Percentiles rank a stretch among this genome's conserved stretches.
These are phyloP conservation scores for Hypoxylon sp. DNA, from an alignment of 2,329 filamentous ascomycete species.

Conservation along the genomic window DNA sequence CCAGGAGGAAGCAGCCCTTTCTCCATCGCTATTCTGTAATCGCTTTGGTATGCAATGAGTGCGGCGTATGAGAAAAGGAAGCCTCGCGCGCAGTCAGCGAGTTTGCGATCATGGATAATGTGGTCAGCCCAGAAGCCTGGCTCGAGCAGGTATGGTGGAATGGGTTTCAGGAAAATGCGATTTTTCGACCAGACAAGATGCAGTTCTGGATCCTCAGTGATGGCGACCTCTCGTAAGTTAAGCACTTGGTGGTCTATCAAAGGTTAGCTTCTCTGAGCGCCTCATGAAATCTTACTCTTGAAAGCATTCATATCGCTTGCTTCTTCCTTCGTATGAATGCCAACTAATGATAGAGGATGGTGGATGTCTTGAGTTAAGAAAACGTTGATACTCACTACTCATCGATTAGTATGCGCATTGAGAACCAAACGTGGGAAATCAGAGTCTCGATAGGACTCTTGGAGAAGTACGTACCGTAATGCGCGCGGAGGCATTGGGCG, in stretches of 20 bases:
- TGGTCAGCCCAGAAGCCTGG: conserved; percentile 55
- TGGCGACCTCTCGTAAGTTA: conserved; percentile 53
- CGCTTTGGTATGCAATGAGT: conserved; percentile 57
- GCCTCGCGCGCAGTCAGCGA: conserved; percentile 55
- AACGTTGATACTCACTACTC: conserved; percentile 23
- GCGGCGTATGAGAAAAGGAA: conserved; percentile 59
- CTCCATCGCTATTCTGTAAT: conserved; percentile 57
- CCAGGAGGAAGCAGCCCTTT: conserved; percentile 54
- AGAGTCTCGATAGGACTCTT: background rate
- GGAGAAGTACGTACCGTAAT: conserved; percentile 46
- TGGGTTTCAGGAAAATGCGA: conserved; percentile 58
- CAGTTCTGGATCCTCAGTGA: conserved; percentile 58
- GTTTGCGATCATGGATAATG: conserved; percentile 45
- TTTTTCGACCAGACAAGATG: conserved; percentile 59
- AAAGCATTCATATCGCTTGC: background rate
- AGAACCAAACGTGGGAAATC: background rate
- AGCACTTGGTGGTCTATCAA: conserved; percentile 54
- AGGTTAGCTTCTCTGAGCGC: conserved; percentile 17
- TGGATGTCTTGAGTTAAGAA: background rate
- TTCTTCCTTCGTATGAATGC: background rate
- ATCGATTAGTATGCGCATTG: conserved; percentile 4
- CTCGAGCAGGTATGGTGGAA: conserved; percentile 59
- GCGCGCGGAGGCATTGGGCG: conserved; percentile 57
- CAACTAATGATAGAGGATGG: background rate
- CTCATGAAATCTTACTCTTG: background rate